Evolutionary conservation across 106 monocot species (phyloP), one percentile per base, ranked within the genome.

Genomic region (Dendrobium catenatum): DNA sequence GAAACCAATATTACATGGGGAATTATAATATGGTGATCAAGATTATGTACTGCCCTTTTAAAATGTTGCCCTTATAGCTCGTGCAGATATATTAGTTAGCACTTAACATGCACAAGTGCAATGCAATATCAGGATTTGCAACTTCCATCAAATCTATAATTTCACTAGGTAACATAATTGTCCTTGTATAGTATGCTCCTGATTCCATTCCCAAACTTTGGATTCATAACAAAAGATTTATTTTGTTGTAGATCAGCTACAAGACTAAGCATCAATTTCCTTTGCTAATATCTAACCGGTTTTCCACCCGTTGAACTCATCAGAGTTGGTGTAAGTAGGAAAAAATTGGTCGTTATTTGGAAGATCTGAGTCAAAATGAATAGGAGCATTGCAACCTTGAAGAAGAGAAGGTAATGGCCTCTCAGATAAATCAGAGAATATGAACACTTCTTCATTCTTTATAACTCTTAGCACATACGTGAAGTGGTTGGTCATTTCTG

Each of bases 301-400:
- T 76, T 99, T 93, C 95, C 93, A 99, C 77, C 98, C 85, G 70
- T 99, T 99, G 81, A 99, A 99, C 80, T 93, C 98, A 76, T 99
- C 95, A 22, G 98, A 93, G 81, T 99, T 95, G 85, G 87, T 81
- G 98, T 91, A 75, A 99, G 93, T 48, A 99, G 83, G 81, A 95
- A 99, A 99, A 85, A 90, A 90, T 3, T 91, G 85, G 80, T 99
- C 98, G 72, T 72, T 83, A 42, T 99, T 95, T 61, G 83, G 85
- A 77, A 99, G 95, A 88, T 99, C 98, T 82, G 95, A 90, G 79
- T 95, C 93, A 76, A 99, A 91, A 79, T 93, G 98, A 78, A 99
- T 72, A 67, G 98, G 98, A 78, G 95, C 88, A 55, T 95, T 99
- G 78, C 89, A 99, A 77, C 93, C 95, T 44, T 95, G 88, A 64